These are phyloP conservation scores for Globisporangium polare DNA, from an alignment of 352 stramenopile genomes.

Conservation along the genomic window DNA sequence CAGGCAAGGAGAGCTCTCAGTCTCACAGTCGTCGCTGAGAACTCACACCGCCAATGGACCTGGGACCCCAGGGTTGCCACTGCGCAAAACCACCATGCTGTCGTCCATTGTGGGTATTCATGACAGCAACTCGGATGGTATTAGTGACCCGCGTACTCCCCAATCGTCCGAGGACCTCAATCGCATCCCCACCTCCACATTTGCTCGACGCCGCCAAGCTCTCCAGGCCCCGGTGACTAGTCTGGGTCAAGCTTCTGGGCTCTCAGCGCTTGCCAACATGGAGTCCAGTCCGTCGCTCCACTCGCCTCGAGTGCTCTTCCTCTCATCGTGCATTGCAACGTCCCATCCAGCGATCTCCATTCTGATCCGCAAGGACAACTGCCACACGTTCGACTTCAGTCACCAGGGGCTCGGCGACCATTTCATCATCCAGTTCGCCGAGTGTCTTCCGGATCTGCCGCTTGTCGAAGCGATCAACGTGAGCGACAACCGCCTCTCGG, in stretches of 20 bases:
- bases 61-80: background rate
- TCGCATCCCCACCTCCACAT: background rate
- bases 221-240: constrained; percentile 10
- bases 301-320: constrained; percentile 48
- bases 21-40: constrained; percentile 13
- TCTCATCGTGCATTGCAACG: constrained; percentile 43
- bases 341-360: constrained; percentile 40
- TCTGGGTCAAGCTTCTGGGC: background rate
- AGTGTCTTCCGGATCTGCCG: constrained; percentile 53
- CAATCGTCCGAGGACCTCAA: background rate
- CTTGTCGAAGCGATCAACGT: constrained; percentile 68
- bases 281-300: constrained; percentile 23
- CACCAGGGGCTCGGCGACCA: constrained; percentile 59
- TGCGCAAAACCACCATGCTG: background rate
- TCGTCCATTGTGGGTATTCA: constrained; percentile 9
- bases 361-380: constrained; percentile 43
- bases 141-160: background rate
- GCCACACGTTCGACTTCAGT: constrained; percentile 46
- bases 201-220: constrained; percentile 12
- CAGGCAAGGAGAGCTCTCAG: background rate
- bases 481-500: constrained; percentile 51
- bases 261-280: background rate
- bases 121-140: background rate
- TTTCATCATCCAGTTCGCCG: constrained; percentile 57
- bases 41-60: constrained; percentile 14